These are phyloP conservation scores for Salix caprea DNA, from an alignment of 345 rosid species.

Conservation along the genomic window DNA sequence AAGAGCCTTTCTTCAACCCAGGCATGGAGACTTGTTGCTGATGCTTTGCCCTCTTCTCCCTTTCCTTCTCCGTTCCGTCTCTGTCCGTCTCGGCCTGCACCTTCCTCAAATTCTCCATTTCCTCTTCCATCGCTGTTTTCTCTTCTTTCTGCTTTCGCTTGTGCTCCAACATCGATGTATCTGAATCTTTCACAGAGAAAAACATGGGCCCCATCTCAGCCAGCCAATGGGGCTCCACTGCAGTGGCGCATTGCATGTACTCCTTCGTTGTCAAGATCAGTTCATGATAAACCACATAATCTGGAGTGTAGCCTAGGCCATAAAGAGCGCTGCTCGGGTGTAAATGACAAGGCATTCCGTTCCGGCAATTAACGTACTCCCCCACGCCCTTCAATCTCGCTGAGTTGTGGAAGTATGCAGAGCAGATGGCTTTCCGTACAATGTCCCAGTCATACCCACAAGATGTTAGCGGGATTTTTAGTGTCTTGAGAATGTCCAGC, in stretches of 20 bases:
- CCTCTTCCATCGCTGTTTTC: conserved; percentile 93
- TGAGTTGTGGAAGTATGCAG: conserved; percentile 94
- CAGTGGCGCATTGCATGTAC: conserved; percentile 95
- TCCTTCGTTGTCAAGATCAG: conserved; percentile 83
- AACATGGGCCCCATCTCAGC: conserved; percentile 98
- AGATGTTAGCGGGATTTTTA: conserved; percentile 73
- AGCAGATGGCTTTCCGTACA: conserved; percentile 76
- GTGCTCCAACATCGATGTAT: conserved; percentile 83
- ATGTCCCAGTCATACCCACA: conserved; percentile 76
- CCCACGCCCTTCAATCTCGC: conserved; percentile 92
- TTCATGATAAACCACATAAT: conserved; percentile 86
- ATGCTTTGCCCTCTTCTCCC: conserved; percentile 54
- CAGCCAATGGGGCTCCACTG: conserved; percentile 94
- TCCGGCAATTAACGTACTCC: conserved; percentile 81
- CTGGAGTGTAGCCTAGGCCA: conserved; percentile 82
- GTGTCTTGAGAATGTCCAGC: conserved; percentile 75
- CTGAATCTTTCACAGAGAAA: conserved; percentile 87
- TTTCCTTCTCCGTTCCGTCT: conserved; percentile 51
- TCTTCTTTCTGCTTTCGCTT: conserved; percentile 85
- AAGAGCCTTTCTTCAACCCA: conserved; percentile 52
- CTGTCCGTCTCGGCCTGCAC: conserved; percentile 59
- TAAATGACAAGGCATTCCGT: conserved; percentile 90
- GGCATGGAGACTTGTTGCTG: conserved; percentile 66
- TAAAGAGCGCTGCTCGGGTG: conserved; percentile 94
- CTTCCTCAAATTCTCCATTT: conserved; percentile 83